Evolutionary conservation across 208 protist species (phyloP).

Genomic region (Tritrichomonas musculus): DNA sequence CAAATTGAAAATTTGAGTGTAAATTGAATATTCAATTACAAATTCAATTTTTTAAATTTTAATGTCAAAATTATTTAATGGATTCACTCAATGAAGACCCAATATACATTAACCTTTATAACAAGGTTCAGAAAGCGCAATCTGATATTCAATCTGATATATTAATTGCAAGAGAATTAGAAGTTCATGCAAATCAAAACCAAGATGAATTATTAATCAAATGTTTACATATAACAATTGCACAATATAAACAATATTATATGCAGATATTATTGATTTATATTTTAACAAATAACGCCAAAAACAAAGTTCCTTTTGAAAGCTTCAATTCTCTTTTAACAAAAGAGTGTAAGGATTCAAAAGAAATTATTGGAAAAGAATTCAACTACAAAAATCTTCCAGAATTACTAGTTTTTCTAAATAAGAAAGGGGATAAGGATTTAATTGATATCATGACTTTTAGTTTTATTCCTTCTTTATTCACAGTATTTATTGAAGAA

Average conservation of each 20-base stretch:
- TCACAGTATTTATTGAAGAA: neutral
- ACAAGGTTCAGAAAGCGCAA: no score
- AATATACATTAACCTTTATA: no score
- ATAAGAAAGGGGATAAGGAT: neutral
- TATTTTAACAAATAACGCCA: neutral
- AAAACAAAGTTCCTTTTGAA: neutral
- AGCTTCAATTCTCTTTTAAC: neutral
- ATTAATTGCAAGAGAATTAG: no score
- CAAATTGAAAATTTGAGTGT: neutral
- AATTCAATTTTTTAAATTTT: no score
- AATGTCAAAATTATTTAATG: no score
- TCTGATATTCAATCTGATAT: no score
- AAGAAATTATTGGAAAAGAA: neutral
- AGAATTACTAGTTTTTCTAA: no score
- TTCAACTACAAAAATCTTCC: neutral
- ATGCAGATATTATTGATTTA: neutral
- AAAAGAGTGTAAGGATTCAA: neutral
- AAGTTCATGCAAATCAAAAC: no score
- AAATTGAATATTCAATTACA: neutral
- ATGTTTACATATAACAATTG: neutral
- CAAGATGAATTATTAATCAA: neutral
- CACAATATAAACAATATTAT: neutral
- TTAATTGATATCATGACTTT: neutral
- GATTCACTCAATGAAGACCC: no score
- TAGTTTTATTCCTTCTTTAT: neutral